Percentiles rank a stretch among this genome's conserved stretches.
These are phyloP conservation scores for Amoeboradix gromovi DNA, from an alignment of 371 early-diverging fungal genomes.

Conservation along the genomic window DNA sequence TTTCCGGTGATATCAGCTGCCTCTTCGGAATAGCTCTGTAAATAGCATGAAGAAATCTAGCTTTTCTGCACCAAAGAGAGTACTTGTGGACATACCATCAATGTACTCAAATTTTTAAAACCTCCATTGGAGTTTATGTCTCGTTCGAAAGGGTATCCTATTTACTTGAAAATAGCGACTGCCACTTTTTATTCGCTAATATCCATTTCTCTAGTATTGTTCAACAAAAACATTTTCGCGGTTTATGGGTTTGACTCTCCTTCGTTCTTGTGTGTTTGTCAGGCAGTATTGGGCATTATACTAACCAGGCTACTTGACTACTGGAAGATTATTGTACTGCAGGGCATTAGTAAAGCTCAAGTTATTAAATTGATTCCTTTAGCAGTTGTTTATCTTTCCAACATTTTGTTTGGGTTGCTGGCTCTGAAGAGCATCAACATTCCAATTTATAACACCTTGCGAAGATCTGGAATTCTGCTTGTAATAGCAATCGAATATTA, in stretches of 20 bases:
- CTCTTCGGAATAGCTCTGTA: too few relatives aligned
- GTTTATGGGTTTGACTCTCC: neutral
- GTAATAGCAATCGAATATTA: neutral
- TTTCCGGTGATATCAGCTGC: too few relatives aligned
- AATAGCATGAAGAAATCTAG: too few relatives aligned
- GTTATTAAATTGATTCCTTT: neutral
- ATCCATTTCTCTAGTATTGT: neutral
- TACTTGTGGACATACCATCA: too few relatives aligned
- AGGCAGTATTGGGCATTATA: neutral
- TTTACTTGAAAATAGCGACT: neutral
- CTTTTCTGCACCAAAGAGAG: too few relatives aligned
- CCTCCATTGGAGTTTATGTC: too few relatives aligned
- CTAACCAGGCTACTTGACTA: neutral
- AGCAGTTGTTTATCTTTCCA: neutral
- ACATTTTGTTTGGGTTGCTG: neutral
- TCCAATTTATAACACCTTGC: neutral
- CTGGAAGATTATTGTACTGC: neutral
- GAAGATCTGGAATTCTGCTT: neutral
- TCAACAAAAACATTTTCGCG: neutral
- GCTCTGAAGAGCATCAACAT: neutral
- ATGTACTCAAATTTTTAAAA: too few relatives aligned
- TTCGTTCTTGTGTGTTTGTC: neutral
- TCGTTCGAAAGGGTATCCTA: too few relatives aligned
- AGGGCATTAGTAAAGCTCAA: neutral
- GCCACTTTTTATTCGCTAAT: neutral